These are phyloP conservation scores for Uronychia setigera DNA, from an alignment of 73 alveolate genomes.

Conservation along the genomic window DNA sequence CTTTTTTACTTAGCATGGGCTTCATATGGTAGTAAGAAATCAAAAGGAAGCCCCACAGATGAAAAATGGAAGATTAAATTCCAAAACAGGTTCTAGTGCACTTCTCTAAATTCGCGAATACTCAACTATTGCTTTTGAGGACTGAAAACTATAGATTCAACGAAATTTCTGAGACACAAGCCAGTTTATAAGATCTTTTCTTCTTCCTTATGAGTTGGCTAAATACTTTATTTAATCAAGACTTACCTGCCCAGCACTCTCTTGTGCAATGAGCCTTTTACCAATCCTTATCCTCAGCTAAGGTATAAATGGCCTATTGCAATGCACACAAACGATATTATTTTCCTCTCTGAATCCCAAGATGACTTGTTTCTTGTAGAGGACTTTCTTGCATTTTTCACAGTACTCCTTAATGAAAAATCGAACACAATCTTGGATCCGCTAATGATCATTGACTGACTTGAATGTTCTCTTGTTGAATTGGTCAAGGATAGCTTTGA, in stretches of 20 bases:
- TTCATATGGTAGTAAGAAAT: slow-evolving; percentile 51
- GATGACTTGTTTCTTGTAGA: background rate
- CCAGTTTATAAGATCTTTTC: background rate
- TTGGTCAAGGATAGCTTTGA: background rate
- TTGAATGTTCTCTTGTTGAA: background rate
- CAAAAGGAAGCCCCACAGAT: slow-evolving; percentile 48
- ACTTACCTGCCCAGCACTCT: background rate
- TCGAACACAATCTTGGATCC: background rate
- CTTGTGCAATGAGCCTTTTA: background rate
- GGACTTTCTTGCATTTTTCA: background rate
- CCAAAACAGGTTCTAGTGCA: slow-evolving; percentile 51
- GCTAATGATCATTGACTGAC: background rate
- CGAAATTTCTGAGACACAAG: background rate
- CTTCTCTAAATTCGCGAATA: slow-evolving; percentile 17
- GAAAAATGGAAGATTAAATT: slow-evolving; percentile 45
- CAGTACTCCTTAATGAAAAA: background rate
- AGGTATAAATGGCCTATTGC: background rate
- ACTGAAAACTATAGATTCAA: background rate
- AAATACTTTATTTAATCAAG: background rate
- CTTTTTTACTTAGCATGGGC: background rate
- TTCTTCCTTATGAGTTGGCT: slow-evolving; percentile 10
- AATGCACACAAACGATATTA: background rate
- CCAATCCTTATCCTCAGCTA: slow-evolving; percentile 3
- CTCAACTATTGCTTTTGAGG: background rate
- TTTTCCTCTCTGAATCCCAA: slow-evolving; percentile 1